Conservation (phyloP, 1,139 yeast species). For the Zygoascus sp. region DNA sequence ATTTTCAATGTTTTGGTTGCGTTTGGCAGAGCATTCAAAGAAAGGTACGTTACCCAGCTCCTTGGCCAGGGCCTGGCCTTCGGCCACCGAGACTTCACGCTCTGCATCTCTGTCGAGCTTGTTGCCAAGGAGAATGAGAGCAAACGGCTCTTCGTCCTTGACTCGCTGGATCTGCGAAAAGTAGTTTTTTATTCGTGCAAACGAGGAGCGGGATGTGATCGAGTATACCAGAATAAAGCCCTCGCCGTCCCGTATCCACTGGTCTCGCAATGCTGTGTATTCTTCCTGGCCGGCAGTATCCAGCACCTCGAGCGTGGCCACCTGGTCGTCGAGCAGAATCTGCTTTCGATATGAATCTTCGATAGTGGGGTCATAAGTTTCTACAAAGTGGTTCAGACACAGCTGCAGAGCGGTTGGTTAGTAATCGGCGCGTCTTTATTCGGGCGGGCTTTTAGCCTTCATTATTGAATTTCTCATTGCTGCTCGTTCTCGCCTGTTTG, state of each 20-base stretch:
- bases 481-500: too few species aligned
- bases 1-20: constrained; percentile 83
- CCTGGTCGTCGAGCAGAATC: constrained; percentile 85
- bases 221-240: constrained; percentile 87
- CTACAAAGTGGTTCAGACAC: constrained; percentile 70
- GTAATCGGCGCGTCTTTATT: neutral
- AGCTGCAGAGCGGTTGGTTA: constrained; percentile 12
- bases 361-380: constrained; percentile 96
- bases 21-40: constrained; percentile 88
- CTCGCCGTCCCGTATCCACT: constrained; percentile 87
- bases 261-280: constrained; percentile 93
- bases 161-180: constrained; percentile 86
- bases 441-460: too few species aligned
- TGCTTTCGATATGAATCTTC: constrained; percentile 95
- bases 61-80: constrained; percentile 64
- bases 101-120: constrained; percentile 67
- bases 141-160: constrained; percentile 57
- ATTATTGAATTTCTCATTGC: too few species aligned
- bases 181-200: constrained; percentile 74
- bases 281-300: constrained; percentile 99
- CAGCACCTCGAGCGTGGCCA: constrained; percentile 85
- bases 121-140: constrained; percentile 39
- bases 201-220: constrained; percentile 80
- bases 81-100: constrained; percentile 72
- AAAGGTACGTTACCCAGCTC: constrained; percentile 70